phyloP scores from a whole-genome alignment of 306 rosid species.

The Urtica urens region DNA sequence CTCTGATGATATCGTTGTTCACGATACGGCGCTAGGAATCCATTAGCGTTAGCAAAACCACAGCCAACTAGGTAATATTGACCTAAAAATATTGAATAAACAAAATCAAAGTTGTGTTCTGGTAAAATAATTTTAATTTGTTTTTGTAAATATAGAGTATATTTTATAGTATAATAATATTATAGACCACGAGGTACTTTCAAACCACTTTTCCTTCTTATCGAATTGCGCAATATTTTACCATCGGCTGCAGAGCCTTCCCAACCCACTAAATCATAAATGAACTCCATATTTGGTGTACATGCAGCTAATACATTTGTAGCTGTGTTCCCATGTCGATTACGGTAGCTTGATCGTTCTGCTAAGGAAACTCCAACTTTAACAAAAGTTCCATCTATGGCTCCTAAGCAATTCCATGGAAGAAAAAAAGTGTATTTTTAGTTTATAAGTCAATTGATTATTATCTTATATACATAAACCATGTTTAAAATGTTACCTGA shows the following conservation, averaged over 20 bases:
- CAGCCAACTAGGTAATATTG: background rate
- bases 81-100: background rate
- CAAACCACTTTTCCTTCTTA: background rate
- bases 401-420: background rate
- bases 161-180: no score
- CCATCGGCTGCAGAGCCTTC: background rate
- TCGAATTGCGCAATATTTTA: background rate
- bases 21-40: background rate
- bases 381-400: background rate
- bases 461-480: no score
- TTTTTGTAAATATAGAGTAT: no score
- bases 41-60: no score
- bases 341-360: background rate
- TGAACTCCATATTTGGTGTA: background rate
- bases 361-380: background rate
- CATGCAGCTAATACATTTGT: slow-evolving; percentile 3
- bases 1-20: background rate
- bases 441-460: background rate
- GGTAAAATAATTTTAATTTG: no score
- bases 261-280: no score
- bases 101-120: no score
- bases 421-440: no score
- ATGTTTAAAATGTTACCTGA: background rate
- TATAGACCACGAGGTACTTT: background rate
- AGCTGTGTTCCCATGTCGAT: background rate